These are phyloP conservation scores for Begonia loranthoides DNA, from an alignment of 306 rosid genomes.

Conservation along the genomic window DNA sequence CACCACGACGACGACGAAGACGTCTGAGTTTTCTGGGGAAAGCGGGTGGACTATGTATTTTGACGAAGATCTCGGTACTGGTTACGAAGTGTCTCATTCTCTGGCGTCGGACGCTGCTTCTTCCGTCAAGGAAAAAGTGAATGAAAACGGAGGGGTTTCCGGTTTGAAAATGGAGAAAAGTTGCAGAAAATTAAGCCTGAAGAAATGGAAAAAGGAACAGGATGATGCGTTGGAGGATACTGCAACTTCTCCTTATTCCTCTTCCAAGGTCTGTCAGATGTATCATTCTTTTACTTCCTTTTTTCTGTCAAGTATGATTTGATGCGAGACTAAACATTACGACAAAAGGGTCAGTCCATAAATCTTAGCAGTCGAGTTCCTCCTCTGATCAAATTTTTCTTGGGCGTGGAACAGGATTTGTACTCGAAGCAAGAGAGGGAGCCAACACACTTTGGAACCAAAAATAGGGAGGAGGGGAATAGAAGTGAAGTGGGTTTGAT, in stretches of 20 bases:
- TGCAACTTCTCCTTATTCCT: conserved; percentile 65
- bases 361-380: no score
- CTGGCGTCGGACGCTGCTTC: conserved; percentile 32
- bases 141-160: conserved; percentile 9
- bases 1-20: background rate
- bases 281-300: background rate
- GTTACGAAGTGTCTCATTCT: background rate
- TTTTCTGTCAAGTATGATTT: no score
- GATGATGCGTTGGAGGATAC: conserved; percentile 86
- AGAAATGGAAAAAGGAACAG: conserved; percentile 18
- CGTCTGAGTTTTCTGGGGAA: conserved; percentile 36
- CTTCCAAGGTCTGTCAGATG: conserved; percentile 33
- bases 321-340: no score
- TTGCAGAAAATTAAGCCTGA: conserved; percentile 35
- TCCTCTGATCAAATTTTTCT: no score
- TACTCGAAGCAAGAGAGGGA: no score
- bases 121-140: conserved; percentile 1
- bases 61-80: conserved; percentile 35
- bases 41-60: conserved; percentile 83
- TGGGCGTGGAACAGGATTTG: no score
- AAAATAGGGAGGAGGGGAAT: conserved; percentile 26
- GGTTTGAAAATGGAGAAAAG: conserved; percentile 12
- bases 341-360: background rate
- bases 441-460: no score
- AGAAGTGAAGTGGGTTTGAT: conserved; percentile 23